phyloP scores from a whole-genome alignment of 192 early-diverging fungal species.

The Gryganskiella cystojenkinii region DNA sequence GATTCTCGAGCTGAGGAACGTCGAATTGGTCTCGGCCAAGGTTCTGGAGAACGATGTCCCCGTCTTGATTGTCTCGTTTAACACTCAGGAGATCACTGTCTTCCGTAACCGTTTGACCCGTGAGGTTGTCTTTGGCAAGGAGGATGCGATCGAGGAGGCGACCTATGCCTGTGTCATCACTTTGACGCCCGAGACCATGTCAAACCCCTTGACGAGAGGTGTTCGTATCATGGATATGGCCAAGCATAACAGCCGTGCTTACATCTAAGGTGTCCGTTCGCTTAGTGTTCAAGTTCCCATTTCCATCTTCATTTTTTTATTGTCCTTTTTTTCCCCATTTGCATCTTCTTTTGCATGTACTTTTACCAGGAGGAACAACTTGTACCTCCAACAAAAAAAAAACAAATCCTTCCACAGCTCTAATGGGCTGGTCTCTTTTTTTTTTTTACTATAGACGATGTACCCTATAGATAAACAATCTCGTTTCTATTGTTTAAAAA shows the following conservation, averaged over 20 bases:
- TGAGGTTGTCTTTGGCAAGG: constrained; percentile 89
- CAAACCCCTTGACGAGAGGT: constrained; percentile 87
- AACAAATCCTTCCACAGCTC: constrained; percentile 1
- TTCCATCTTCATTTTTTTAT: constrained; percentile 1
- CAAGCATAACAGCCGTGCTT: constrained; percentile 66
- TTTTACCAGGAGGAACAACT: constrained; percentile 18
- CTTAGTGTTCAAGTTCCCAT: background rate
- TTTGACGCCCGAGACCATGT: constrained; percentile 80
- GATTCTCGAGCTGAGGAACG: constrained; percentile 91
- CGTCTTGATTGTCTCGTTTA: constrained; percentile 88
- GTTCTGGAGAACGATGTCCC: constrained; percentile 95
- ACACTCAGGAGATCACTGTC: constrained; percentile 93
- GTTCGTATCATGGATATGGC: constrained; percentile 95
- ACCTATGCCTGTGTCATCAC: constrained; percentile 93
- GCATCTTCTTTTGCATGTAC: constrained; percentile 35
- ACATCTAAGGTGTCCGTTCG: constrained; percentile 28
- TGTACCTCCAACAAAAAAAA: background rate
- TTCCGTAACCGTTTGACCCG: constrained; percentile 89
- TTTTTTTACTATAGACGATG: no score
- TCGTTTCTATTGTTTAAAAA: no score
- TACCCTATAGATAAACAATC: no score
- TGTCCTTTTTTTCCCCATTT: constrained; percentile 6
- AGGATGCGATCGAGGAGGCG: constrained; percentile 89
- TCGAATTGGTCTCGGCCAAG: constrained; percentile 90
- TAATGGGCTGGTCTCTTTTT: background rate